A percentile compares a stretch with the other conserved stretches of the same genome.
These are phyloP conservation scores for Fusarium sp. DNA, from an alignment of 2,329 filamentous ascomycete species.

Conservation along the genomic window DNA sequence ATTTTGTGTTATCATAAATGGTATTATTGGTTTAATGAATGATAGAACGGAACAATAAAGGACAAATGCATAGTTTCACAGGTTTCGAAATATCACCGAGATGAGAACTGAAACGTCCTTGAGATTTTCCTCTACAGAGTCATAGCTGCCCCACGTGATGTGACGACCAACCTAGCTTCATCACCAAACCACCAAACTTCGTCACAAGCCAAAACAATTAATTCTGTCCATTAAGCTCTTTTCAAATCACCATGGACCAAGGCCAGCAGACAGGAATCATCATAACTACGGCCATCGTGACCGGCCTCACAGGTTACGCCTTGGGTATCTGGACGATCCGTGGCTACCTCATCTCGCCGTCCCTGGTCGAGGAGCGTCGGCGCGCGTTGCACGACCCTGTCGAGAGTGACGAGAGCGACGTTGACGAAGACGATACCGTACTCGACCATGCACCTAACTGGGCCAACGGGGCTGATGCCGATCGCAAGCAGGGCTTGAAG, in stretches of 20 bases:
- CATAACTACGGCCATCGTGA: slow-evolving; percentile 78
- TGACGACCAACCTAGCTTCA: slow-evolving; percentile 28
- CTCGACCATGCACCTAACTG: slow-evolving; percentile 77
- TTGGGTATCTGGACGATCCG: slow-evolving; percentile 79
- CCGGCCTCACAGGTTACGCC: slow-evolving; percentile 82
- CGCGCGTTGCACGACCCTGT: slow-evolving; percentile 68
- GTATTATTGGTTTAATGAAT: neutral
- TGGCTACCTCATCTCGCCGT: slow-evolving; percentile 69
- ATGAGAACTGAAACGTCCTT: neutral
- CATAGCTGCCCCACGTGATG: slow-evolving; percentile 37
- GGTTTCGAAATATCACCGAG: neutral
- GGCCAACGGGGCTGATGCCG: slow-evolving; percentile 70
- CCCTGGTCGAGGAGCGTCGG: slow-evolving; percentile 67
- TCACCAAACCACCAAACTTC: slow-evolving; percentile 13
- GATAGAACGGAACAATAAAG: neutral
- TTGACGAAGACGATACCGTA: slow-evolving; percentile 69
- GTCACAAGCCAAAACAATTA: slow-evolving; percentile 9
- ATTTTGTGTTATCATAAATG: neutral
- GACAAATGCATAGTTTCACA: neutral
- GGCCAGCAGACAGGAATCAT: slow-evolving; percentile 67
- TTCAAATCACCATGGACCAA: slow-evolving; percentile 52
- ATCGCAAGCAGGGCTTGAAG: slow-evolving; percentile 66
- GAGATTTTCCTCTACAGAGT: neutral
- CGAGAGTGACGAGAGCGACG: slow-evolving; percentile 76
- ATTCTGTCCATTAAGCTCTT: neutral